Evolutionary conservation across 768 basidiomycete species (phyloP).

Genomic region (Leccinum aurantiacum): DNA sequence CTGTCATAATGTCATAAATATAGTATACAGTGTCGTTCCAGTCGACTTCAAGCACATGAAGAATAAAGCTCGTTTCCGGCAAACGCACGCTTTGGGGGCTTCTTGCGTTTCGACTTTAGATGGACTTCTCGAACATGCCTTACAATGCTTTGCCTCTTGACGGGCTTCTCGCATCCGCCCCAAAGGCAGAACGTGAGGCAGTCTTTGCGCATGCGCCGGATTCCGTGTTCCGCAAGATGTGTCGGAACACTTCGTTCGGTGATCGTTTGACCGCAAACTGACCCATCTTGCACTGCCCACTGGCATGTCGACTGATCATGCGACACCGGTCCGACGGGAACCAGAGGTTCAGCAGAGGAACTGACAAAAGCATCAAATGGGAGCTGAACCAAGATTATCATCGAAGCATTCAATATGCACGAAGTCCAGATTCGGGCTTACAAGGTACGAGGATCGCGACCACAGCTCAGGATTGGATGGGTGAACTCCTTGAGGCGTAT

Average conservation of each 20-base stretch:
- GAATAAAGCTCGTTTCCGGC: neutral
- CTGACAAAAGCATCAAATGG: neutral
- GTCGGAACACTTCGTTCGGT: neutral
- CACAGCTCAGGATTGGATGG: neutral
- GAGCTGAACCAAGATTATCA: neutral
- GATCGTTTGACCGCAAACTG: slow-evolving; percentile 6
- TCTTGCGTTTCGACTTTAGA: slow-evolving; percentile 12
- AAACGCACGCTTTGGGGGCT: neutral
- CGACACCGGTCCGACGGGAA: neutral
- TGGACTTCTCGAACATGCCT: slow-evolving; percentile 22
- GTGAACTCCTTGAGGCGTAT: neutral
- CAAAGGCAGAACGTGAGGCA: slow-evolving; percentile 3
- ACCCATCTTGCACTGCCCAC: neutral
- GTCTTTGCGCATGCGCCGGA: slow-evolving; percentile 5
- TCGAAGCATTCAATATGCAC: neutral
- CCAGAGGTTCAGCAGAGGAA: neutral
- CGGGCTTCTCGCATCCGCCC: neutral
- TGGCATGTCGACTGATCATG: neutral
- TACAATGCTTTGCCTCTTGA: slow-evolving; percentile 8
- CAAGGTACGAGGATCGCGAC: neutral
- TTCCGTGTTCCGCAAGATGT: slow-evolving; percentile 19
- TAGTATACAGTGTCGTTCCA: neutral
- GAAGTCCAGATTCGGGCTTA: neutral
- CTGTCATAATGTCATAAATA: neutral
- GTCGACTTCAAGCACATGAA: neutral